phyloP scores from a whole-genome alignment of 1,139 yeast genomes.

The Scheffersomyces parashehatae region DNA sequence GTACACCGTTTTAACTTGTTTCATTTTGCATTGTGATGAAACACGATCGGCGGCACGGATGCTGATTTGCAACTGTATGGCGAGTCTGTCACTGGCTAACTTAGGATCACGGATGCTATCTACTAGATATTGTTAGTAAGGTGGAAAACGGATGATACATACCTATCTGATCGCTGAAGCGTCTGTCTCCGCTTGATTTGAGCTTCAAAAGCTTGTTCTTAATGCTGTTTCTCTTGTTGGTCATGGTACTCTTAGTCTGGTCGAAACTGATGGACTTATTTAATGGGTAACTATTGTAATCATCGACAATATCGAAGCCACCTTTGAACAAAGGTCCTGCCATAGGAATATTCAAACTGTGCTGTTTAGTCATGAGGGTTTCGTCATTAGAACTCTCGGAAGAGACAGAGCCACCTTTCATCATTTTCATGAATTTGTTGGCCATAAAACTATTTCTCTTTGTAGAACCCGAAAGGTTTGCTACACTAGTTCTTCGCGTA shows the following conservation, averaged over 20 bases:
- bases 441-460: slow-evolving; percentile 17
- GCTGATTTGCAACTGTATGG: background rate
- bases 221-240: slow-evolving; percentile 20
- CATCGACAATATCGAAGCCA: slow-evolving; percentile 1
- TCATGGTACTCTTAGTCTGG: slow-evolving; percentile 41
- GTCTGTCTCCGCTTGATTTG: slow-evolving; percentile 16
- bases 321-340: background rate
- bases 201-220: slow-evolving; percentile 17
- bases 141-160: slow-evolving; percentile 28
- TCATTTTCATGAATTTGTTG: slow-evolving; percentile 9
- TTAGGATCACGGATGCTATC: too few relatives aligned
- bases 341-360: background rate
- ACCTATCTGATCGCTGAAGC: slow-evolving; percentile 38
- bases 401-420: slow-evolving; percentile 3
- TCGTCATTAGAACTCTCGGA: slow-evolving; percentile 2
- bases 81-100: background rate
- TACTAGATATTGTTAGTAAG: too few relatives aligned
- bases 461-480: slow-evolving; percentile 1
- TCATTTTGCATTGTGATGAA: background rate
- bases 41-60: background rate
- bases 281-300: slow-evolving; percentile 6
- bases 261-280: slow-evolving; percentile 31
- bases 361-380: background rate
- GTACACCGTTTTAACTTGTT: too few relatives aligned
- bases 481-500: slow-evolving; percentile 4